Evolutionary conservation across 139 green algal species (phyloP).

Genomic region (Chlorokybus atmophyticus): DNA sequence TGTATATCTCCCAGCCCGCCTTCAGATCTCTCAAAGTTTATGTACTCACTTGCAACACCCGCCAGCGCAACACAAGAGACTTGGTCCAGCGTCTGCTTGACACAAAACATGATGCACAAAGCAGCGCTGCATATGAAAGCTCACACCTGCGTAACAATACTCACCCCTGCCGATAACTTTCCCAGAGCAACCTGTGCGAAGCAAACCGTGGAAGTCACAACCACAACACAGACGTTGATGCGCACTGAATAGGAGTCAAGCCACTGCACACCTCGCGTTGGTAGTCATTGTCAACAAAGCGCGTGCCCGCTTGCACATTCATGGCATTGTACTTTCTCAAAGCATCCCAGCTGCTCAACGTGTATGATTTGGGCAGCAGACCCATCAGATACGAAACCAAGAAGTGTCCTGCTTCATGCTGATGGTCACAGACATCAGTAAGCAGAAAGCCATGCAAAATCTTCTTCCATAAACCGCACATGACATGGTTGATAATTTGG

Average conservation of each 20-base stretch:
- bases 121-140: no score
- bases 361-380: constrained; percentile 78
- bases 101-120: not conserved
- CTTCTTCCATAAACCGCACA: no score
- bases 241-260: no score
- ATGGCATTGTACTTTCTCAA: constrained; percentile 63
- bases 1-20: constrained; percentile 76
- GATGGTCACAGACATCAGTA: not conserved
- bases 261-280: constrained; percentile 54
- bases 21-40: constrained; percentile 71
- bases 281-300: constrained; percentile 87
- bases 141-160: no score
- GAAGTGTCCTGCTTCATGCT: constrained; percentile 83
- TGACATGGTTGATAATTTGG: no score
- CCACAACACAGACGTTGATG: no score
- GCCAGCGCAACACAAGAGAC: constrained; percentile 78
- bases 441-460: no score
- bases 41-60: constrained; percentile 70
- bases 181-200: not conserved
- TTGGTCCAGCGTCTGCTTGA: constrained; percentile 42
- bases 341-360: constrained; percentile 64
- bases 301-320: constrained; percentile 85
- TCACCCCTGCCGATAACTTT: no score
- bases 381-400: constrained; percentile 84
- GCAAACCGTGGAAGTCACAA: no score